These are phyloP conservation scores for Talaromyces sp. DNA, from an alignment of 2,329 filamentous ascomycete species.

Conservation along the genomic window DNA sequence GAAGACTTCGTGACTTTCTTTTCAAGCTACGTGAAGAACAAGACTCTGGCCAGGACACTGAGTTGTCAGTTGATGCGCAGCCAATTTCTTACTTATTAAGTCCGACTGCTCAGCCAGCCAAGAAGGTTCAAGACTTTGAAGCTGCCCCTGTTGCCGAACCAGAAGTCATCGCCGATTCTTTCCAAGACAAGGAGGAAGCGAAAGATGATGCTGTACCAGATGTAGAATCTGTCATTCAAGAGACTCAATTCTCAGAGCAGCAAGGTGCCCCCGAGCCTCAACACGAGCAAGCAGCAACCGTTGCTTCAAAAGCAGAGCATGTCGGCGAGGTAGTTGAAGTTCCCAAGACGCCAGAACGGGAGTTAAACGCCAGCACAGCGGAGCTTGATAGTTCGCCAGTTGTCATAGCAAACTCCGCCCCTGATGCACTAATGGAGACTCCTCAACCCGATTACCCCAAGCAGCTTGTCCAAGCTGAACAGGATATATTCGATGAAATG, in stretches of 20 bases:
- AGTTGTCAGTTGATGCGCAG: conserved; percentile 33
- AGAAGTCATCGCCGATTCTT: conserved; percentile 6
- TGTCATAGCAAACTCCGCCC: background rate
- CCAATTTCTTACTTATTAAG: conserved; percentile 35
- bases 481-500: conserved; percentile 12
- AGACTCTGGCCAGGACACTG: conserved; percentile 35
- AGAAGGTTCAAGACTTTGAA: background rate
- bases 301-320: background rate
- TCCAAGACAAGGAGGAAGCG: background rate
- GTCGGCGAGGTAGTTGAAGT: background rate
- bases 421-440: background rate
- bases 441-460: background rate
- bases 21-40: conserved; percentile 61
- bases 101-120: background rate
- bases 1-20: conserved; percentile 63
- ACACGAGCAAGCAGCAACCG: background rate
- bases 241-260: conserved; percentile 8
- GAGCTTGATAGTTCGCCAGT: background rate
- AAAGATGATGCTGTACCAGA: background rate
- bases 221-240: conserved; percentile 3
- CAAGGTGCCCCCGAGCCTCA: background rate
- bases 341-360: conserved; percentile 2
- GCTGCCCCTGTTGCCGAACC: background rate
- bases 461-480: background rate
- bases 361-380: background rate